Conservation (phyloP, 768 basidiomycete genomes). For the Rhizopogon vesiculosus region DNA sequence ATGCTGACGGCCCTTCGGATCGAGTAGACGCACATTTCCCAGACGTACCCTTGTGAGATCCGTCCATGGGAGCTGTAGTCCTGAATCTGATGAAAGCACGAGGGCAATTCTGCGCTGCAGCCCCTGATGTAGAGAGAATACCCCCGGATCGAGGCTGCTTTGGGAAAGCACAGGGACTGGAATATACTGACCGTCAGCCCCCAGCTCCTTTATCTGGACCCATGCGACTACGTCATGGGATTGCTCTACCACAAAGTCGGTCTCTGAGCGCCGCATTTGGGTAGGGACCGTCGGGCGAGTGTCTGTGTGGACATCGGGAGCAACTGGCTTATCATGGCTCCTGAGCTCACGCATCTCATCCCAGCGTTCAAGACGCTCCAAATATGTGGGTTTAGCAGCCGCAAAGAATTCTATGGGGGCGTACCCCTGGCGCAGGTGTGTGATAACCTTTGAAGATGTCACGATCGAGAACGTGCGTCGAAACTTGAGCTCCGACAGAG, state of each 20-base stretch:
- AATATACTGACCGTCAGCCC: slow-evolving; percentile 75
- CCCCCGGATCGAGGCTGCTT: slow-evolving; percentile 73
- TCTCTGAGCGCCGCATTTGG: slow-evolving; percentile 91
- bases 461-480: slow-evolving; percentile 78
- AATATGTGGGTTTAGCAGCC: slow-evolving; percentile 70
- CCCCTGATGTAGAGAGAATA: slow-evolving; percentile 89
- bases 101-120: slow-evolving; percentile 80
- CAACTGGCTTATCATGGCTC: slow-evolving; percentile 34
- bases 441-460: slow-evolving; percentile 66
- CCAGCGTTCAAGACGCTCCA: slow-evolving; percentile 90
- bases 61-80: slow-evolving; percentile 84
- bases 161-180: slow-evolving; percentile 81
- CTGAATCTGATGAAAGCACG: slow-evolving; percentile 81
- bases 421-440: slow-evolving; percentile 70
- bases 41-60: slow-evolving; percentile 71
- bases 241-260: slow-evolving; percentile 84
- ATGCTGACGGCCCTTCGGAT: slow-evolving; percentile 76
- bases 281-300: slow-evolving; percentile 41
- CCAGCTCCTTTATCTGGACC: slow-evolving; percentile 84
- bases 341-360: slow-evolving; percentile 87
- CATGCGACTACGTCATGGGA: slow-evolving; percentile 87
- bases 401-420: slow-evolving; percentile 92
- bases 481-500: slow-evolving; percentile 79
- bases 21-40: slow-evolving; percentile 82
- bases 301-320: slow-evolving; percentile 26